Base-by-base conservation (phyloP, 1,284 basidiomycete genomes). In the Sporisorium graminicola region DNA sequence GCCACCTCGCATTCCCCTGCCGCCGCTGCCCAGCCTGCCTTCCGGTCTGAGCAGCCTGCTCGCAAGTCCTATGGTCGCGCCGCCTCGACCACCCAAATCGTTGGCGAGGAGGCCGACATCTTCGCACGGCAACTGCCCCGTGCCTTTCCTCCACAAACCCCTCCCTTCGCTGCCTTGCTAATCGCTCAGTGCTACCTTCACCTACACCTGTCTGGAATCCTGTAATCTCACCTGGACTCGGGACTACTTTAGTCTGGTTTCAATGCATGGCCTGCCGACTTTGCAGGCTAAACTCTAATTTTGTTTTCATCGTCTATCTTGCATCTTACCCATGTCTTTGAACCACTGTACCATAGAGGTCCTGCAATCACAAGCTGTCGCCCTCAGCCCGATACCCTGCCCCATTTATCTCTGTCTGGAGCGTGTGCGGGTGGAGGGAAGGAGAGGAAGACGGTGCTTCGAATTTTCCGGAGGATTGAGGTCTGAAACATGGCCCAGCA, bases 151-250 rank as follows among this genome's bases (percentile, higher is more conserved):
- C 3, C 33, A 64, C n/a, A 70, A 70, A 40, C 47, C 61, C 7
- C 61, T 70, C 6, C 67, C 61, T 13, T 22, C 29, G 14, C 18
- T 64, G 52, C 61, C 67, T 35, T 64, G 67, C 53, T 70, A 70
- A 70, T 59, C 33, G 20, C n/a, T n/a, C n/a, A n/a, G n/a, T n/a
- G n/a, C n/a, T n/a, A n/a, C n/a, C 22, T n/a, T 13, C 5, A 10
- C 57, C 18, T 47, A 47, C 27, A 26, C 20, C 35, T 26, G 24
- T 44, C 27, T 49, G 7, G 35, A 35, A 37, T 42, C 43, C n/a
- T 33, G 16, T 35, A 53, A 37, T 40, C n/a, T 24, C 1, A 5
- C 13, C 22, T 13, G 18, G 20, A 18, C 37, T 40, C 4, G 37
- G 37, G 14, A 9, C 16, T 31, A 10, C n/a, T n/a, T n/a, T n/a